A percentile compares a stretch with the other conserved stretches of the same genome.
Conservation (phyloP, 2,329 filamentous ascomycete species). For the Onygenales sp. region DNA sequence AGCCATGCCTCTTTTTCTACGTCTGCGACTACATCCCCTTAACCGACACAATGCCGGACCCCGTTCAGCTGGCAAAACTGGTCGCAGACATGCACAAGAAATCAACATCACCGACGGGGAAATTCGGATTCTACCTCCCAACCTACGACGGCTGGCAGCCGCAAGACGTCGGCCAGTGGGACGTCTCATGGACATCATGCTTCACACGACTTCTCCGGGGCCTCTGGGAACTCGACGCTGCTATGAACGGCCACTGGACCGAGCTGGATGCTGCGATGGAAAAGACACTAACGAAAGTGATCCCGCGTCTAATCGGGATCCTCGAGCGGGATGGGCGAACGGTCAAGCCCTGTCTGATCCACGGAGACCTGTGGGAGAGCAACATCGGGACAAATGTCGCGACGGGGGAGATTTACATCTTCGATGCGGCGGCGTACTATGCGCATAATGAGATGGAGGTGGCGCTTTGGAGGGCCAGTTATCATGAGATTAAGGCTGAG, state of each 20-base stretch:
- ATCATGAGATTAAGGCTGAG: conserved; percentile 10
- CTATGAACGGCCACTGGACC: conserved; percentile 22
- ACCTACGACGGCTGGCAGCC: conserved; percentile 23
- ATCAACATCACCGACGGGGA: conserved; percentile 20
- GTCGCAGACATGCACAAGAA: conserved; percentile 18
- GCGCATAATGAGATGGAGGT: conserved; percentile 30
- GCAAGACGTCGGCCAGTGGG: conserved; percentile 20
- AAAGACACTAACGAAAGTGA: conserved; percentile 16
- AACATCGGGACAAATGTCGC: conserved; percentile 24
- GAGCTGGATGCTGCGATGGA: conserved; percentile 18
- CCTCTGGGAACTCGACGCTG: conserved; percentile 19
- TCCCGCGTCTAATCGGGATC: conserved; percentile 21
- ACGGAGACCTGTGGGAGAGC: conserved; percentile 31
- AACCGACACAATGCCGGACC: conserved; percentile 16
- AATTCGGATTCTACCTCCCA: conserved; percentile 29
- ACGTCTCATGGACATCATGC: conserved; percentile 26
- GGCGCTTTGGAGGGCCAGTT: conserved; percentile 20
- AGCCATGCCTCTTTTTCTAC: conserved; percentile 20
- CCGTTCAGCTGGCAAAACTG: conserved; percentile 13
- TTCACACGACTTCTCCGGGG: conserved; percentile 24
- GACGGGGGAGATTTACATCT: conserved; percentile 23
- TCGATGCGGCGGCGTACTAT: conserved; percentile 26
- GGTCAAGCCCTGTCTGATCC: conserved; percentile 24
- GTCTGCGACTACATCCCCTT: conserved; percentile 24
- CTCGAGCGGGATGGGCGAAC: conserved; percentile 16